These are phyloP conservation scores for Trypanosoma lewisi DNA, from an alignment of 208 protist genomes.

Conservation along the genomic window DNA sequence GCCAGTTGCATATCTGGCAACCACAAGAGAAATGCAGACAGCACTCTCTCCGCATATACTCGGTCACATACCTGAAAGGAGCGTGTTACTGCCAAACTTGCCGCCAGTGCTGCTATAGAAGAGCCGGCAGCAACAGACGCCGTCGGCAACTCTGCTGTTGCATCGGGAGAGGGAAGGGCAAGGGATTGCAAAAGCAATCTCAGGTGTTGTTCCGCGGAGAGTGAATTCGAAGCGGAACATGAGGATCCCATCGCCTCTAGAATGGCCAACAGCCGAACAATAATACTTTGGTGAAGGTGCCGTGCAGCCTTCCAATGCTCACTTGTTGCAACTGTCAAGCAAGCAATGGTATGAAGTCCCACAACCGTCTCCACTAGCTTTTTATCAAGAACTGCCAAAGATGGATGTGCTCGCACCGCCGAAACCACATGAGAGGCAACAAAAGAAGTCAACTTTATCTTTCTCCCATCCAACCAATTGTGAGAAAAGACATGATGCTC, in stretches of 20 bases:
- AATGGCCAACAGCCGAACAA: slow-evolving; percentile 43
- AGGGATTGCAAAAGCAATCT: slow-evolving; percentile 15
- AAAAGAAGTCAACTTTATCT: slow-evolving; percentile 55
- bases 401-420: slow-evolving; percentile 49
- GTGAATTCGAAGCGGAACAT: neutral
- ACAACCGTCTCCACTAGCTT: slow-evolving; percentile 32
- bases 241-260: slow-evolving; percentile 30
- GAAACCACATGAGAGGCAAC: slow-evolving; percentile 70
- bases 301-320: slow-evolving; percentile 23
- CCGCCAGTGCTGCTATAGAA: slow-evolving; percentile 15
- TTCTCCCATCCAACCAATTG: slow-evolving; percentile 65
- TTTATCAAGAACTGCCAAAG: slow-evolving; percentile 21
- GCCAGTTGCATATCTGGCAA: slow-evolving; percentile 21
- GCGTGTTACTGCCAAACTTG: slow-evolving; percentile 13
- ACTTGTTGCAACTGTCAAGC: slow-evolving; percentile 51
- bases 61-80: neutral
- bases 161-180: slow-evolving; percentile 3
- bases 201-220: neutral
- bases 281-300: slow-evolving; percentile 45
- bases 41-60: slow-evolving; percentile 4
- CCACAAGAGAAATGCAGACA: slow-evolving; percentile 18
- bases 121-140: slow-evolving; percentile 10
- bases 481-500: slow-evolving; percentile 59
- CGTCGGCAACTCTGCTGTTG: neutral
- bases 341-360: slow-evolving; percentile 41